Evolutionary conservation across 2,329 filamentous ascomycete genomes (phyloP), one percentile per base, ranked within the genome.

Genomic region (Chrysosporium keratinophilum): DNA sequence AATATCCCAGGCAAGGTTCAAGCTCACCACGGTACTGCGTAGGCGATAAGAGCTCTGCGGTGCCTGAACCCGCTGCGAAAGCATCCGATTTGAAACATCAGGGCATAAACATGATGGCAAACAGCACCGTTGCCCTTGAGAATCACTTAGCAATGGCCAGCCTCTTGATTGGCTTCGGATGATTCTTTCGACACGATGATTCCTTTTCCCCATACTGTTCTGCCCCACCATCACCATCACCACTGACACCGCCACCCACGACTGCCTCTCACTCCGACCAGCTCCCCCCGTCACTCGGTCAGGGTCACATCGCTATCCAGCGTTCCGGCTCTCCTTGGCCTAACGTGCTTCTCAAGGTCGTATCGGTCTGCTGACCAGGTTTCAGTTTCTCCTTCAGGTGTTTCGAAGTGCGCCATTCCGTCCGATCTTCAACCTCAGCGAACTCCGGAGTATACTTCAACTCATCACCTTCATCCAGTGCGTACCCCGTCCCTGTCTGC

Each of bases 271-370:
- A 20, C 15, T 31, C 35, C 14, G 19, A 17, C 46, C 46, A 49
- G 46, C 34, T 49, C 15, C 42, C 17, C 23, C 51, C 39, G 54
- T 46, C 34, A 33, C 42, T 46, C 54, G 49, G 49, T 35, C 58
- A 59, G 58, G 51, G 58, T 59, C 56, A 58, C 58, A 59, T 59
- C 56, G 56, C 42, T 47, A 46, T 51, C 50, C 44, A 57, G 46
- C 39, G 47, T 48, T 41, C 49, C 42, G 51, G 39, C 50, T 54
- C 50, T 50, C 54, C 50, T 34, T 46, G 42, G 41, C 37, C 35
- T 34, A n/a, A 19, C 43, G 23, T 34, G 41, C 43, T 47, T 46
- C 23, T 48, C 45, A 58, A 54, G 54, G 58, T 59, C 51, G 56
- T 54, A 59, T 59, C 52, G 35, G 43, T 17, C 44, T 54, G 48